A percentile compares a stretch with the other conserved stretches of the same genome.
Evolutionary conservation across 805 yeast genomes (phyloP).

Genomic region (Candida morakotiae): DNA sequence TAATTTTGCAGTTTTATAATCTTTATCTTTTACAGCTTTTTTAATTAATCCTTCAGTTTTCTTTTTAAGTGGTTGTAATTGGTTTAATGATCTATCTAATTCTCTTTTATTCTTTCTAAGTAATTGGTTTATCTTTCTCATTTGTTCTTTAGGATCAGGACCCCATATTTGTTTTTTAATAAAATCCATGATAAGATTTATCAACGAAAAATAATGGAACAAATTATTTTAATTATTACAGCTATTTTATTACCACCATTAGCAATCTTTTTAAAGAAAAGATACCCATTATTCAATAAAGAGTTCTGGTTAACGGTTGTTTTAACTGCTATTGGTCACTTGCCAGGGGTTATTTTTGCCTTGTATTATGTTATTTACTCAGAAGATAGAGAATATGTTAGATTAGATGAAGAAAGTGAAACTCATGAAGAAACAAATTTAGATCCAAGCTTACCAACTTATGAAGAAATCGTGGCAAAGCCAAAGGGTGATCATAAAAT

Average conservation of each 20-base stretch:
- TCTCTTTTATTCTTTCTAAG: conserved; percentile 83
- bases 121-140: conserved; percentile 71
- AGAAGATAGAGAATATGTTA: not conserved
- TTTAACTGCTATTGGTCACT: conserved; percentile 28
- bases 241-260: conserved; percentile 36
- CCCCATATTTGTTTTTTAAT: conserved; percentile 90
- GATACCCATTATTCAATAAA: conserved; percentile 27
- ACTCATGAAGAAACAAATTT: conserved; percentile 5
- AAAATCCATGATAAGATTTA: conserved; percentile 52
- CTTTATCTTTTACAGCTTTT: conserved; percentile 71
- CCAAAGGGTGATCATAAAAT: conserved; percentile 26
- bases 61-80: conserved; percentile 54
- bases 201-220: conserved; percentile 9
- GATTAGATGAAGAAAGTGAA: conserved; percentile 16
- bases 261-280: conserved; percentile 29
- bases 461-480: conserved; percentile 19
- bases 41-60: conserved; percentile 78
- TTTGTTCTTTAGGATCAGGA: conserved; percentile 91
- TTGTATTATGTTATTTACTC: conserved; percentile 18
- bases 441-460: conserved; percentile 16
- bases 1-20: conserved; percentile 65
- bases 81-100: conserved; percentile 71
- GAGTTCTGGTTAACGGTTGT: conserved; percentile 29
- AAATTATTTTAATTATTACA: conserved; percentile 23
- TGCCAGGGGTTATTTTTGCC: conserved; percentile 31